Conservation (phyloP, 2,329 filamentous ascomycete genomes). For the Nigrospora sphaerica region DNA sequence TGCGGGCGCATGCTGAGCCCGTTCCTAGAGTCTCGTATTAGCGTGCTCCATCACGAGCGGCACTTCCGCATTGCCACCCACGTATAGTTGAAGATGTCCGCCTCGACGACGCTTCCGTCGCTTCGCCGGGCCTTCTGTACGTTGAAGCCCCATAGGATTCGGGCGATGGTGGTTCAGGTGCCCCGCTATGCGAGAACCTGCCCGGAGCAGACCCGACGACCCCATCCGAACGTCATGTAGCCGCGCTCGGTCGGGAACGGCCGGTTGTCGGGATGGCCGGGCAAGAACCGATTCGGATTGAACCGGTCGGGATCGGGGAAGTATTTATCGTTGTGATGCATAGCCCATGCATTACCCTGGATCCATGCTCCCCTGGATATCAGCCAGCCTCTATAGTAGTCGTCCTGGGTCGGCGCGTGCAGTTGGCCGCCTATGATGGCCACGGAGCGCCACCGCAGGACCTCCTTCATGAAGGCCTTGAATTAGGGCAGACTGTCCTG, state of each 20-base stretch:
- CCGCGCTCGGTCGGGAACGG: slow-evolving; percentile 41
- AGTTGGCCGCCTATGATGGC: slow-evolving; percentile 43
- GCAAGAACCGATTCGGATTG: slow-evolving; percentile 32
- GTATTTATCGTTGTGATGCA: slow-evolving; percentile 37
- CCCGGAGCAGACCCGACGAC: slow-evolving; percentile 45
- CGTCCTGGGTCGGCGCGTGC: slow-evolving; percentile 38
- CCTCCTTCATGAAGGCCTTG: slow-evolving; percentile 46
- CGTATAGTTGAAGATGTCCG: slow-evolving; percentile 52
- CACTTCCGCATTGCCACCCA: slow-evolving; percentile 21
- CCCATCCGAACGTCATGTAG: slow-evolving; percentile 52
- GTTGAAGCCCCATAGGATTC: slow-evolving; percentile 51
- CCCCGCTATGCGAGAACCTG: slow-evolving; percentile 51
- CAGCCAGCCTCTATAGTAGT: slow-evolving; percentile 37
- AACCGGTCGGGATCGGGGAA: slow-evolving; percentile 39
- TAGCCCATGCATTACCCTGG: slow-evolving; percentile 44
- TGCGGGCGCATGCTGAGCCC: slow-evolving; percentile 52
- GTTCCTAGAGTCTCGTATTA: slow-evolving; percentile 28
- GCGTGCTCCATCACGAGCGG: no score
- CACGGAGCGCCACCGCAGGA: slow-evolving; percentile 48
- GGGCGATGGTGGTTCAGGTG: slow-evolving; percentile 49
- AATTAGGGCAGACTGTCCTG: slow-evolving; percentile 42
- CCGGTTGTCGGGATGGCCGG: slow-evolving; percentile 27
- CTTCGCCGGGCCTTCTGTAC: slow-evolving; percentile 31
- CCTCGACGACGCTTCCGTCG: slow-evolving; percentile 36
- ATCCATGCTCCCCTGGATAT: slow-evolving; percentile 44